Conservation (phyloP, 2,329 filamentous ascomycete genomes). For the Plectosphaerella cucumerina region DNA sequence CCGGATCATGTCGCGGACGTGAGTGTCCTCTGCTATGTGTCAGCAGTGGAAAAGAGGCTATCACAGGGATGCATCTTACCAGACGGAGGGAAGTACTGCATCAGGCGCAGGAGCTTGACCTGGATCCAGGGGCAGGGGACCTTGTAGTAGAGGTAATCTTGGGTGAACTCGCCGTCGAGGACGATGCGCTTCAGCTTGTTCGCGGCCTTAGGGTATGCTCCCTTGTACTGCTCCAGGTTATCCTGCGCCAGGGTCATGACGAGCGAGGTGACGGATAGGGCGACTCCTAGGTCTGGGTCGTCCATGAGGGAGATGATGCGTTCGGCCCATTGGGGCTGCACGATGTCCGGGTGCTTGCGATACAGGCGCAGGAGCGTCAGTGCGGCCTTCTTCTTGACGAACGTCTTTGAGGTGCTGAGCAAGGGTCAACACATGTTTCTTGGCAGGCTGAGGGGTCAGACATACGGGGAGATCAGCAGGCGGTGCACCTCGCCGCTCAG, state of each 20-base stretch:
- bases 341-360: slow-evolving; percentile 88
- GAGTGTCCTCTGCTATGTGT: slow-evolving; percentile 68
- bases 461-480: slow-evolving; percentile 88
- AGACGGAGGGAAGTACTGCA: slow-evolving; percentile 96
- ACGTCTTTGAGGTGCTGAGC: slow-evolving; percentile 72
- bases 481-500: slow-evolving; percentile 88
- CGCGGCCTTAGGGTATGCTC: slow-evolving; percentile 90
- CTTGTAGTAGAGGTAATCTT: slow-evolving; percentile 97
- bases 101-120: slow-evolving; percentile 83
- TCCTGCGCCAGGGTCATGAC: slow-evolving; percentile 95
- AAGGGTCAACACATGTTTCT: background rate
- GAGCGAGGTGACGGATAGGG: slow-evolving; percentile 89
- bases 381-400: slow-evolving; percentile 99
- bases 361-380: slow-evolving; percentile 89
- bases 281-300: slow-evolving; percentile 88
- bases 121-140: slow-evolving; percentile 99
- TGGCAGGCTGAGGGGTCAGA: slow-evolving; percentile 13
- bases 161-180: slow-evolving; percentile 82
- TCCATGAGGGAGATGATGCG: slow-evolving; percentile 99
- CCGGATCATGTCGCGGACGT: slow-evolving; percentile 86
- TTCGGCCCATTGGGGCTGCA: slow-evolving; percentile 96
- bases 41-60: background rate
- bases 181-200: slow-evolving; percentile 84
- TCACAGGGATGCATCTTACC: slow-evolving; percentile 41
- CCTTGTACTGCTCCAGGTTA: slow-evolving; percentile 88